A percentile compares a stretch with the other conserved stretches of the same genome.
phyloP scores from a whole-genome alignment of 768 basidiomycete genomes.

The Roridomyces roridus region DNA sequence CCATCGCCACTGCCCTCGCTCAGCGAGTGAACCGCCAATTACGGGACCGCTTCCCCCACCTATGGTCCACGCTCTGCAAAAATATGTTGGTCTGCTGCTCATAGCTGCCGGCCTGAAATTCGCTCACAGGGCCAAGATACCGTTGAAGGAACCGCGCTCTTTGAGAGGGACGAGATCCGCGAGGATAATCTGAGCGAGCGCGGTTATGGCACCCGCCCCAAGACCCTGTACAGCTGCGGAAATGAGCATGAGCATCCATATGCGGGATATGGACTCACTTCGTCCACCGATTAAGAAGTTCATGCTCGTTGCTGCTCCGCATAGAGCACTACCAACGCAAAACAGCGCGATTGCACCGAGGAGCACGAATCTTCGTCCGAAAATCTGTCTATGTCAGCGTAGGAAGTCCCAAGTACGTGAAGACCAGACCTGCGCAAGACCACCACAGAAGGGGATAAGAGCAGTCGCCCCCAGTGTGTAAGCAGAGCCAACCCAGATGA shows the following conservation, averaged over 20 bases:
- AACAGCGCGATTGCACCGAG: slow-evolving; percentile 40
- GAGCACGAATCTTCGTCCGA: slow-evolving; percentile 44
- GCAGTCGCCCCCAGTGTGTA: slow-evolving; percentile 50
- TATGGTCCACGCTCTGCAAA: slow-evolving; percentile 38
- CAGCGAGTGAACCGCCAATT: slow-evolving; percentile 41
- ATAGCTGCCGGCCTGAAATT: not conserved
- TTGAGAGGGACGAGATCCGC: slow-evolving; percentile 53
- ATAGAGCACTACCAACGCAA: slow-evolving; percentile 48
- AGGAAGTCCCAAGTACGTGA: too few relatives aligned
- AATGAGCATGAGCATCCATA: slow-evolving; percentile 32
- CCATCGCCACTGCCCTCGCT: slow-evolving; percentile 44
- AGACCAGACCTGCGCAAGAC: slow-evolving; percentile 32
- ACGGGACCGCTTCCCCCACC: slow-evolving; percentile 41
- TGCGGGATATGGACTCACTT: slow-evolving; percentile 21
- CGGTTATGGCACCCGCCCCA: slow-evolving; percentile 42
- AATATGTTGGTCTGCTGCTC: not conserved
- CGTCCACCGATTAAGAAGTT: slow-evolving; percentile 48
- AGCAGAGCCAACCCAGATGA: slow-evolving; percentile 52
- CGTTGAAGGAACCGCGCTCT: slow-evolving; percentile 48
- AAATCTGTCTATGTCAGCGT: slow-evolving; percentile 33
- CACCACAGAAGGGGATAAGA: slow-evolving; percentile 45
- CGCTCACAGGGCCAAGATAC: slow-evolving; percentile 43
- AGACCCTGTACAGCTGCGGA: not conserved
- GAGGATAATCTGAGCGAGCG: slow-evolving; percentile 47
- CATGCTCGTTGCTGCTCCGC: slow-evolving; percentile 48